Percentiles rank a stretch among this genome's conserved stretches.
Conservation (phyloP, 2,329 filamentous ascomycete species). For the Fusarium sp. region DNA sequence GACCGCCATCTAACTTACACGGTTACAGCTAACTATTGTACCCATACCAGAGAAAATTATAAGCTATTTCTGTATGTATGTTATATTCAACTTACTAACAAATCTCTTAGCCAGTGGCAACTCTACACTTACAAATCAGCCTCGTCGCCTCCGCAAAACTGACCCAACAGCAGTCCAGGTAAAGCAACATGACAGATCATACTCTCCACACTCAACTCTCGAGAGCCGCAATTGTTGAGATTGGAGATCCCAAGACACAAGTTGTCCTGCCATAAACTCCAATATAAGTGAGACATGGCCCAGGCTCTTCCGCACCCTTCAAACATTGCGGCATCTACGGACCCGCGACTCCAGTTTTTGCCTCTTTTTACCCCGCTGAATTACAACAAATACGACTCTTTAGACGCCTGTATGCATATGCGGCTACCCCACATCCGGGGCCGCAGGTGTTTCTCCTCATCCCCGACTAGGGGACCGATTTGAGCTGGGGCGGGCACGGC, state of each 20-base stretch:
- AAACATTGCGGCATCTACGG: conserved; percentile 27
- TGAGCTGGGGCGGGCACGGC: conserved; percentile 25
- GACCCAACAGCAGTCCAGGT: conserved; percentile 5
- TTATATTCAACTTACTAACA: neutral
- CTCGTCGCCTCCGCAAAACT: conserved; percentile 1
- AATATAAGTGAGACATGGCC: conserved; percentile 6
- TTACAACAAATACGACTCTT: conserved; percentile 5
- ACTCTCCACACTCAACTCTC: conserved; percentile 22
- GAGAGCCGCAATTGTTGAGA: conserved; percentile 42
- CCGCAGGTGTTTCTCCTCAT: conserved; percentile 38
- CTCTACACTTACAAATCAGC: conserved; percentile 13
- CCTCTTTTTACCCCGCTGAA: conserved; percentile 37
- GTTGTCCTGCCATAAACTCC: neutral
- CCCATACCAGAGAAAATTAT: neutral
- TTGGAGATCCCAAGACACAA: conserved; percentile 20
- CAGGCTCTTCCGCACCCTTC: conserved; percentile 10
- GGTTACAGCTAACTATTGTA: neutral
- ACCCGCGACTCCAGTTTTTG: conserved; percentile 33
- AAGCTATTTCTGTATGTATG: neutral
- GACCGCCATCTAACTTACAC: neutral
- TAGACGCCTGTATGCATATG: conserved; percentile 8
- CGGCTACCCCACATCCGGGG: conserved; percentile 41
- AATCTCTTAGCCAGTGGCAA: conserved; percentile 14
- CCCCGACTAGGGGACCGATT: conserved; percentile 30
- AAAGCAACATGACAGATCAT: conserved; percentile 28